phyloP scores from a whole-genome alignment of 441 rosid genomes.

The Gossypium gossypioides region DNA sequence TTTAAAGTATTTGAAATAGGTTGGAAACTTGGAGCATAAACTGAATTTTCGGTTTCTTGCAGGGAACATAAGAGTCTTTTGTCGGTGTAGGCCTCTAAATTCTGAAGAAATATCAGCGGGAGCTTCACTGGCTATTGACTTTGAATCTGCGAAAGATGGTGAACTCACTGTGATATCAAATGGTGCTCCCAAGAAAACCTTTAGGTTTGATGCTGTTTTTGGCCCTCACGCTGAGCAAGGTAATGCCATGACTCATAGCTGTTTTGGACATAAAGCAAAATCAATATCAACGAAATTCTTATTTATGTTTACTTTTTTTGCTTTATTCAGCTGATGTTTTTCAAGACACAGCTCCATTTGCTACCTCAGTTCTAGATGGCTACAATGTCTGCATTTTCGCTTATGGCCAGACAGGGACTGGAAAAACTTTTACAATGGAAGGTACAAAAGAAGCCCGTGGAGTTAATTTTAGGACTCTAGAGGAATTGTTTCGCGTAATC shows the following conservation, averaged over 20 bases:
- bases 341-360: constrained; percentile 78
- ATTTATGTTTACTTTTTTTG: constrained; percentile 4
- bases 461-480: constrained; percentile 75
- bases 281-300: background rate
- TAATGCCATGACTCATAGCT: constrained; percentile 20
- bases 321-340: constrained; percentile 61
- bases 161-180: constrained; percentile 67
- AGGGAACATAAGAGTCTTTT: constrained; percentile 94
- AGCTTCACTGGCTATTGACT: constrained; percentile 52
- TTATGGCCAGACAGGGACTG: constrained; percentile 93
- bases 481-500: constrained; percentile 57
- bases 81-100: constrained; percentile 84
- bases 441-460: constrained; percentile 82
- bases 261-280: background rate
- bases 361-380: constrained; percentile 85
- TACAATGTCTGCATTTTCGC: constrained; percentile 91
- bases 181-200: constrained; percentile 65
- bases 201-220: constrained; percentile 80
- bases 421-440: constrained; percentile 95
- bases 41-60: constrained; percentile 20
- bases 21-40: constrained; percentile 11
- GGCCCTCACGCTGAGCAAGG: constrained; percentile 83
- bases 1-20: constrained; percentile 1
- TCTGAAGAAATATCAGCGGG: constrained; percentile 53
- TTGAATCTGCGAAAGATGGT: constrained; percentile 71